These are phyloP conservation scores for Salix arbutifolia DNA, from an alignment of 345 rosid genomes.

Conservation along the genomic window DNA sequence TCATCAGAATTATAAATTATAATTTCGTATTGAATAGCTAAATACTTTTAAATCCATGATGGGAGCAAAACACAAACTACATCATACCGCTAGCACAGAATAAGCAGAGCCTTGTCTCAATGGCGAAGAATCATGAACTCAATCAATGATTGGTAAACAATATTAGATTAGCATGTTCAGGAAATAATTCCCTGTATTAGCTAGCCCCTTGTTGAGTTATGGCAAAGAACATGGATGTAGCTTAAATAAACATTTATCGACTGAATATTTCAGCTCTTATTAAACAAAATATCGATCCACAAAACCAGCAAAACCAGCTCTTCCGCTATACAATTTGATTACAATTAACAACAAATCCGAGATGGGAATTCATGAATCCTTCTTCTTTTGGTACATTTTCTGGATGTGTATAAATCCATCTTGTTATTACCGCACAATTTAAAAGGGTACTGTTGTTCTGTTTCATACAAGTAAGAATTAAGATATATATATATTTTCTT, in stretches of 20 bases:
- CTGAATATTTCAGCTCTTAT: neutral
- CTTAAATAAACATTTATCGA: neutral
- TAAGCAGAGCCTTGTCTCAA: too few species aligned
- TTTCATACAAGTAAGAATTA: neutral
- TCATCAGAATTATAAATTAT: too few species aligned
- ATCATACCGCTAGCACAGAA: too few species aligned
- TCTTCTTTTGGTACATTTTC: neutral
- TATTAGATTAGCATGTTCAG: neutral
- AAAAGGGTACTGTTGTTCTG: neutral
- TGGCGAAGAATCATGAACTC: neutral
- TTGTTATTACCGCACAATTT: conserved; percentile 17
- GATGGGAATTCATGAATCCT: conserved; percentile 9
- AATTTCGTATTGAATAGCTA: too few species aligned
- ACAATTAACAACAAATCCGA: conserved; percentile 11
- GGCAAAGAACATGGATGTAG: neutral
- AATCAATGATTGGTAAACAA: neutral
- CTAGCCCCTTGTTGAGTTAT: neutral
- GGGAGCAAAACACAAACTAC: too few species aligned
- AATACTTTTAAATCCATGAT: too few species aligned
- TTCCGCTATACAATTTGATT: conserved; percentile 14
- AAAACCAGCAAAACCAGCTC: conserved; percentile 12
- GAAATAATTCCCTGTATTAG: neutral
- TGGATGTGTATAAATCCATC: neutral
- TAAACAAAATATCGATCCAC: conserved; percentile 14
- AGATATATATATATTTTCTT: neutral